Base-by-base conservation (phyloP, 306 rosid species). In the Acmispon strigosus region DNA sequence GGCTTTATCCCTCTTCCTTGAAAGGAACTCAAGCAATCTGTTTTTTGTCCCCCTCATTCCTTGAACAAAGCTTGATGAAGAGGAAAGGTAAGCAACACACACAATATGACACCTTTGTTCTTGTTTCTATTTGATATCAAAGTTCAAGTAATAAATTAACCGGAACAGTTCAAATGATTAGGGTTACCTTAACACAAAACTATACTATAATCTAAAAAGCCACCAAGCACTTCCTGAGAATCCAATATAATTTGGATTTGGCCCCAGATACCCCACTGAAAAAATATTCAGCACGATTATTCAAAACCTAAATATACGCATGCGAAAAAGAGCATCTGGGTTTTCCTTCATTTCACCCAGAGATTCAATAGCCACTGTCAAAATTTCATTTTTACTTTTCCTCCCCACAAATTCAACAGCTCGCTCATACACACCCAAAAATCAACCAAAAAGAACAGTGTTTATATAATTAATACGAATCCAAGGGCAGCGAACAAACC, bases 241-340 rank as follows among this genome's bases (percentile, higher is more conserved):
- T 67, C 59, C 64, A 72, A 72, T 17, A 72, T 16, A 15, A 47
- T 58, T 55, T 29, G 51, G 44, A 73, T 50, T 63, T 47, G 11
- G 34, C 42, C 70, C 37, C 44, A 58, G 48, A 67, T 59, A 22
- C 69, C 67, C 71, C 74, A 15, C 24, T 55, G 53, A 64, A 62
- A 78, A 16, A 71, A 64, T 27, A 62, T 41, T 42, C n/a, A n/a
- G n/a, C n/a, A n/a, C n/a, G n/a, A n/a, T n/a, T 27, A 62, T 41
- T 42, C 68, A 44, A 22, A 22, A 22, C 24, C 24, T 22, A 22
- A 22, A 22, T 22, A 22, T 22, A 22, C 24, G 11, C 10, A 37
- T 14, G 24, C 22, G 29, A 42, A 19, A 8, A 22, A 41, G 32
- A 52, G 29, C 0, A 54, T 17, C 59, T 45, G 39, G 78, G 19